Evolutionary conservation across 2,329 filamentous ascomycete genomes (phyloP), one percentile per base, ranked within the genome.

Genomic region (Penicillium sp.): DNA sequence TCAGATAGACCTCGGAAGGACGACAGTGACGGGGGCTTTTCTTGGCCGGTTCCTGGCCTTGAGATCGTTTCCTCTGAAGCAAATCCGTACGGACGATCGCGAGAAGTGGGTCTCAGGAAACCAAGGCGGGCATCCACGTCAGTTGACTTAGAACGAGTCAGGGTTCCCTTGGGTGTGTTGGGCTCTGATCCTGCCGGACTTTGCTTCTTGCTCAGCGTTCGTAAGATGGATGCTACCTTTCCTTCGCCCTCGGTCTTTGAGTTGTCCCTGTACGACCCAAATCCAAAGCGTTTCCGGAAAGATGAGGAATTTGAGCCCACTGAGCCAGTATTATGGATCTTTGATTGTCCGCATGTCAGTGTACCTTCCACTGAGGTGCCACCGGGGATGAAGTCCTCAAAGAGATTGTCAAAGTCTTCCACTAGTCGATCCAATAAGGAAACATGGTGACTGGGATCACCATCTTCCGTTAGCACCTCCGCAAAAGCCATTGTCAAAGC

Each of bases 401-500:
- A 96, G n/a, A 97, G 86, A 29, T 86, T 84, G 52, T 96, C 90
- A 58, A 89, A 91, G 67, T 96, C 92, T 59, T 96, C 90, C 0
- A 97, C 91, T 21, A 97, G 82, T 18, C 90, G 86, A 73, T 97
- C 92, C 43, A 97, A 79, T 13, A 97, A 77, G 51, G 93, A 94
- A 62, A 97, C 92, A 69, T 93, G 94, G 58, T 92, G 84, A 55
- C 90, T 86, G 1, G 92, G 86, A 56, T 87, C 85, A 6, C 87
- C 88, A 54, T 92, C 88, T 4, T 86, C 83, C 2, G 94, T 88
- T 6, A 97, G 78, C 47, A 97, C 80, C 69, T 97, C 92, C 0
- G 92, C 88, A 76, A 97, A 97, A 1, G 91, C 89, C 42, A 90
- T 85, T 0, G 92, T 97, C 63, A 97, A 75, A 21, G 90, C 89